phyloP scores from a whole-genome alignment of 2,329 filamentous ascomycete species.

The Penicillium glabrum region DNA sequence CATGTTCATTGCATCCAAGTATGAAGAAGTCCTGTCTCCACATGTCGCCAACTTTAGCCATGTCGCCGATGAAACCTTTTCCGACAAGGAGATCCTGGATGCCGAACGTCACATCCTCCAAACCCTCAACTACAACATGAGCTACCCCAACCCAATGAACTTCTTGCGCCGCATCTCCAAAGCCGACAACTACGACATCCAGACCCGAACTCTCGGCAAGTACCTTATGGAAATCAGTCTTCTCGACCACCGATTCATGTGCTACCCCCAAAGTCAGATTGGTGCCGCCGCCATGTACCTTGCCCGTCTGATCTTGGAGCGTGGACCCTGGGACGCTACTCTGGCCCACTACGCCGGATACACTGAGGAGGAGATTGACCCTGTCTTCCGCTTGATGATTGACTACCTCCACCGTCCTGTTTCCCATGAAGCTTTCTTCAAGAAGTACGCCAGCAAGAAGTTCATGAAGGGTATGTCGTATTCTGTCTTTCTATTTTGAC shows the following conservation, averaged over 20 bases:
- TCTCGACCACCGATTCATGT: conserved; percentile 90
- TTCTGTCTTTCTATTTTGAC: background rate
- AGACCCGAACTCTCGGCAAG: conserved; percentile 94
- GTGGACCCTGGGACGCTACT: conserved; percentile 88
- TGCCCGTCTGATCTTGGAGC: conserved; percentile 83
- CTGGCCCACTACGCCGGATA: conserved; percentile 91
- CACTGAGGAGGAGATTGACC: conserved; percentile 86
- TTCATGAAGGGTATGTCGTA: conserved; percentile 83
- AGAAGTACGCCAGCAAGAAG: conserved; percentile 99
- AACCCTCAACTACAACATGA: conserved; percentile 92
- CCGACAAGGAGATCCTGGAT: conserved; percentile 89
- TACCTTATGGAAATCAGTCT: conserved; percentile 97
- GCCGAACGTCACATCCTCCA: conserved; percentile 94
- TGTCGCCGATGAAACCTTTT: conserved; percentile 95
- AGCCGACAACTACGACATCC: conserved; percentile 98
- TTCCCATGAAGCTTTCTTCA: conserved; percentile 95
- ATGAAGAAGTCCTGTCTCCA: conserved; percentile 95
- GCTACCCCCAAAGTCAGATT: conserved; percentile 83
- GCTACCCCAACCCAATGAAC: conserved; percentile 99
- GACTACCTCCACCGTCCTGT: conserved; percentile 92
- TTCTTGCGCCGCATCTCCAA: conserved; percentile 98
- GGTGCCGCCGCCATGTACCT: conserved; percentile 95
- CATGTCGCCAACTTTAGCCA: conserved; percentile 97
- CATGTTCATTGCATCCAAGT: conserved; percentile 99
- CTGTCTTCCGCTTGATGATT: conserved; percentile 90